Conservation (phyloP, 2,329 filamentous ascomycete species). For the Aureobasidium sp. region DNA sequence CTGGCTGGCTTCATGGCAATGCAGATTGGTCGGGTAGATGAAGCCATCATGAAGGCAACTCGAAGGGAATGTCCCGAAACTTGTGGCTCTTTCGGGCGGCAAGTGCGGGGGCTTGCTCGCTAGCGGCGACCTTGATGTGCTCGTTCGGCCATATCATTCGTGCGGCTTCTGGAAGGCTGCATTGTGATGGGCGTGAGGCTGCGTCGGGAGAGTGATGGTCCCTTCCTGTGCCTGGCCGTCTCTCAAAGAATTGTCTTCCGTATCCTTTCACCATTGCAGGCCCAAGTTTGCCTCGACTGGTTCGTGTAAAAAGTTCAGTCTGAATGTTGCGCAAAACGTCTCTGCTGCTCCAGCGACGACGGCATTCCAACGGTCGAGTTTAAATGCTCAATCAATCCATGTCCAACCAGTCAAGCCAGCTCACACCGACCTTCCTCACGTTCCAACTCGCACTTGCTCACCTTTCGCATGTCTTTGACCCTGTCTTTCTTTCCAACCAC, state of each 20-base stretch:
- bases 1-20: neutral
- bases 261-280: neutral
- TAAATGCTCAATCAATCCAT: slow-evolving; percentile 1
- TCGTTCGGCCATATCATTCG: neutral
- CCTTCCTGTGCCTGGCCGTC: slow-evolving; percentile 7
- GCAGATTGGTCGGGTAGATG: neutral
- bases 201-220: neutral
- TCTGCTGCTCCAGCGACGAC: slow-evolving; percentile 7
- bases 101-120: neutral
- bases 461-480: slow-evolving; percentile 2
- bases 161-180: neutral
- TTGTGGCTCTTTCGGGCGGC: neutral
- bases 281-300: neutral
- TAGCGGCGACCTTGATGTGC: neutral
- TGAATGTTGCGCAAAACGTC: neutral
- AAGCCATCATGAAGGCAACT: neutral
- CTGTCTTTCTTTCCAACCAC: neutral
- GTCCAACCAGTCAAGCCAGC: neutral
- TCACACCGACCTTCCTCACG: neutral
- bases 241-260: neutral
- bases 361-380: slow-evolving; percentile 9
- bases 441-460: neutral
- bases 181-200: neutral
- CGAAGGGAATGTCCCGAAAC: neutral
- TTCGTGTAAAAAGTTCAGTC: neutral